Evolutionary conservation across 805 yeast genomes (phyloP), one percentile per base, ranked within the genome.

Genomic region (Saturnispora kantuleensis): DNA sequence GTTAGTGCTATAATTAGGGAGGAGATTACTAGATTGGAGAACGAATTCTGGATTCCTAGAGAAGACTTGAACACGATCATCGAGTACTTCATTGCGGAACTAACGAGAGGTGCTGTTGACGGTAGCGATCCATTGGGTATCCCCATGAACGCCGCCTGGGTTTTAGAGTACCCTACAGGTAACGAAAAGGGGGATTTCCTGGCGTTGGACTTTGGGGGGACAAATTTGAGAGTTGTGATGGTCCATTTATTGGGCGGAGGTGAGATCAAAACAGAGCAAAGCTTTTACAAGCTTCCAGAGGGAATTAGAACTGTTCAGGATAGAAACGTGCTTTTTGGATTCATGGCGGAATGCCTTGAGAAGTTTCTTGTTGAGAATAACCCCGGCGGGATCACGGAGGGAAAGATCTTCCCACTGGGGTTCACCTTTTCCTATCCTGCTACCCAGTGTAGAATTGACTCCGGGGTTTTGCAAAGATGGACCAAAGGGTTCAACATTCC

Each of bases 401-500:
- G 72, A 17, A 65, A 67, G 21, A 69, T 76, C 38, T 71, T 84
- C 56, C 93, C 95, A 50, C 73, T 93, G 56, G 97, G 98, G 42
- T 93, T 93, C 77, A 93, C 98, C 33, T 93, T 93, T 72, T 83
- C 95, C 10, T 93, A 84, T 70, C 98, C 98, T 28, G 84, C 84
- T 41, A 68, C 83, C 31, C 98, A 93, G 68, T 63, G 69, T 52
- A 81, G 81, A 52, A 87, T 93, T 62, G 81, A 85, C 69, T 73
- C 77, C 52, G 98, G 98, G 65, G 64, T 85, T 48, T 74, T 90
- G 63, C 96, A 89, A 73, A 79, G 95, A 66, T 93, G 98, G 98
- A 93, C 98, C 51, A 93, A 93, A 71, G 98, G 98, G 52, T 93
- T 85, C 68, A 96, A 93, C 65, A 88, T 93, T 56, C 86, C 81